A percentile compares a stretch with the other conserved stretches of the same genome.
Conservation (phyloP, 2,329 filamentous ascomycete species). For the Raffaelea albimanens region DNA sequence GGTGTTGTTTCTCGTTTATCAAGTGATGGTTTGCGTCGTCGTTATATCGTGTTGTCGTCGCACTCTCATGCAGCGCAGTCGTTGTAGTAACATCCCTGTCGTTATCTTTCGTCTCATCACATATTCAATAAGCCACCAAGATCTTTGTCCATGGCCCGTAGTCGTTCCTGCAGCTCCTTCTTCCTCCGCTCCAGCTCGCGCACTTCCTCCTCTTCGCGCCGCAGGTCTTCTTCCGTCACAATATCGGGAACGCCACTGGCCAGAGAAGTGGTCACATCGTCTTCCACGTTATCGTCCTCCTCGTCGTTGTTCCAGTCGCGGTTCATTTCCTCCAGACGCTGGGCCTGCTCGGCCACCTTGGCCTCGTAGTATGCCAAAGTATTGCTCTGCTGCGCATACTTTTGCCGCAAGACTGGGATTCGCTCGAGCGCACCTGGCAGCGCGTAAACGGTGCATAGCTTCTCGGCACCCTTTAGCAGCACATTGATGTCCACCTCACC, state of each 20-base stretch:
- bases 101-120: conserved; percentile 21
- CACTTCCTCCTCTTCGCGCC: conserved; percentile 58
- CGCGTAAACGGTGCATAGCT: conserved; percentile 79
- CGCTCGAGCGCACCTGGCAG: conserved; percentile 69
- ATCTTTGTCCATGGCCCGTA: conserved; percentile 47
- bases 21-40: too few species aligned
- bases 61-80: too few species aligned
- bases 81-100: background rate
- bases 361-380: conserved; percentile 76
- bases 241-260: conserved; percentile 24
- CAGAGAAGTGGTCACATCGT: conserved; percentile 17
- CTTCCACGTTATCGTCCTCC: conserved; percentile 41
- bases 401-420: conserved; percentile 62
- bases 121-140: conserved; percentile 44
- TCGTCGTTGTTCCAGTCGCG: conserved; percentile 47
- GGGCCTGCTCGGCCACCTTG: conserved; percentile 66
- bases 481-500: conserved; percentile 82
- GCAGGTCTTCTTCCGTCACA: conserved; percentile 59
- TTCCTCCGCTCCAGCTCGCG: conserved; percentile 47
- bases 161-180: conserved; percentile 41
- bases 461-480: conserved; percentile 77
- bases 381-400: conserved; percentile 59
- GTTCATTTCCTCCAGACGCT: conserved; percentile 66
- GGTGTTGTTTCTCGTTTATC: too few species aligned
- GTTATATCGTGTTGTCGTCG: too few species aligned